Percentiles rank a stretch among this genome's conserved stretches.
phyloP scores from a whole-genome alignment of 441 rosid genomes.

The Viola pubescens region DNA sequence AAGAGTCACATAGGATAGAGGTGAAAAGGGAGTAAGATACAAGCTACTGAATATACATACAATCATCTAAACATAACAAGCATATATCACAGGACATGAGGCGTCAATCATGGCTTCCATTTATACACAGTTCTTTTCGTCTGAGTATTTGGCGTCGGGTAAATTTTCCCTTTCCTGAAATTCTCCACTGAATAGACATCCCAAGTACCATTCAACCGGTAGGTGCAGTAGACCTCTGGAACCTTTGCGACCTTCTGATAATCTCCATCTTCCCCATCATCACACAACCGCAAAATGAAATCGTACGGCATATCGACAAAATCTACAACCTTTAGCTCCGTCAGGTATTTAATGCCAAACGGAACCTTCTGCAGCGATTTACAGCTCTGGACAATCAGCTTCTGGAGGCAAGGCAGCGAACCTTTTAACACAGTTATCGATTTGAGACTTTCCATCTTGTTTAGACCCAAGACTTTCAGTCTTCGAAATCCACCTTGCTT shows the following conservation, averaged over 20 bases:
- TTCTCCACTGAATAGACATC: constrained; percentile 28
- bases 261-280: constrained; percentile 28
- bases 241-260: constrained; percentile 24
- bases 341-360: constrained; percentile 29
- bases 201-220: constrained; percentile 30
- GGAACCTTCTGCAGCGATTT: constrained; percentile 29
- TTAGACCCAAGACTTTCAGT: constrained; percentile 32
- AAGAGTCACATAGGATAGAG: no score
- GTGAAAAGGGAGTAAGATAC: no score
- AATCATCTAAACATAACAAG: not conserved
- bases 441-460: constrained; percentile 24
- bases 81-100: not conserved
- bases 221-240: constrained; percentile 33
- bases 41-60: no score
- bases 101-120: not conserved
- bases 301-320: constrained; percentile 33
- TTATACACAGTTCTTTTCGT: not conserved
- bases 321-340: constrained; percentile 22
- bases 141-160: not conserved
- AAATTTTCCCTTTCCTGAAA: constrained; percentile 12
- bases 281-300: constrained; percentile 17
- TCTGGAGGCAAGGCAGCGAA: constrained; percentile 31
- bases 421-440: constrained; percentile 21
- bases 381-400: constrained; percentile 29
- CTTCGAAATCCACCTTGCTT: constrained; percentile 25